phyloP scores from a whole-genome alignment of 1,284 basidiomycete genomes.

The Rhodotorula sp. region DNA sequence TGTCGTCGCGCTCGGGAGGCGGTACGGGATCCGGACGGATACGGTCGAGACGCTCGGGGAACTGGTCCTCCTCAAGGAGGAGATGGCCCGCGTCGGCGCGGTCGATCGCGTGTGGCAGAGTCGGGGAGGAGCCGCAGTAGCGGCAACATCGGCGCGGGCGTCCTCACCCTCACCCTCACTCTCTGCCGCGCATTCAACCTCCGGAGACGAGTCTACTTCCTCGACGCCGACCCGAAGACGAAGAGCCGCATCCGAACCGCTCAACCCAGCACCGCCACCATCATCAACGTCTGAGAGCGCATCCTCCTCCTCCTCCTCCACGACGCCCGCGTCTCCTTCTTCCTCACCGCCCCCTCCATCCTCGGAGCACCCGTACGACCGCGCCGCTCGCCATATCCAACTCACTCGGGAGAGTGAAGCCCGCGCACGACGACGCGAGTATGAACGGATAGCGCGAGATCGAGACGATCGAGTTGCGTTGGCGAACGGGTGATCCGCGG shows the following conservation, averaged over 20 bases:
- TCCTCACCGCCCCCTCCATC: background rate
- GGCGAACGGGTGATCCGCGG: background rate
- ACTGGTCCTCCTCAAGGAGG: constrained; percentile 60
- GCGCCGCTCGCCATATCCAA: constrained; percentile 4
- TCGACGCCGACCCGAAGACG: background rate
- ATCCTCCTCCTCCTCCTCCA: background rate
- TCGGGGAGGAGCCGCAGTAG: background rate
- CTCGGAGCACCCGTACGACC: constrained; percentile 4
- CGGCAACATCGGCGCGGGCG: background rate
- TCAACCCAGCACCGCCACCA: no score
- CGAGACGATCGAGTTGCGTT: background rate
- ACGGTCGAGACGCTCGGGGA: constrained; percentile 63
- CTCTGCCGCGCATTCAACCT: no score
- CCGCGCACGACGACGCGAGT: constrained; percentile 1
- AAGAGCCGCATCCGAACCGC: background rate
- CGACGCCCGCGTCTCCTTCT: background rate
- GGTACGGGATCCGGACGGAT: constrained; percentile 64
- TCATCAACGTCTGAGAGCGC: background rate
- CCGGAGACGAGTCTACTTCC: no score
- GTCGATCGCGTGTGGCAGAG: constrained; percentile 31
- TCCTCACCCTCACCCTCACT: no score
- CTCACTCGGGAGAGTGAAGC: background rate
- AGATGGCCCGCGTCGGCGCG: constrained; percentile 39
- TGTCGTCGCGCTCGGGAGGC: constrained; percentile 64
- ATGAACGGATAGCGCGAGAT: background rate